Evolutionary conservation across 1,284 basidiomycete genomes (phyloP).

Genomic region (Ganoderma meredithae): DNA sequence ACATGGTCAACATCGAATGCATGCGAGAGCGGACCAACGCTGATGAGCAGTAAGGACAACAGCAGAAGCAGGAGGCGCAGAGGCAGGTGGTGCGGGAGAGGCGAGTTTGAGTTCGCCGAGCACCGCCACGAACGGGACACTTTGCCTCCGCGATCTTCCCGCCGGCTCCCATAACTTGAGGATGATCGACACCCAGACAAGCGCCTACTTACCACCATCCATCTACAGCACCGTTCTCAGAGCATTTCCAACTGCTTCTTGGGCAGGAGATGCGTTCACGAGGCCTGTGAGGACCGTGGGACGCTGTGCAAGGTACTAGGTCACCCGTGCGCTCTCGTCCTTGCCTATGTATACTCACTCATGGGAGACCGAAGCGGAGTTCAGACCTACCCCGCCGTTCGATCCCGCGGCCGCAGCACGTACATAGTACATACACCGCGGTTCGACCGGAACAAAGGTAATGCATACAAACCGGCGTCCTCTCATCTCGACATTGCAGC

Average conservation of each 20-base stretch:
- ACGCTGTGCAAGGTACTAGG: neutral
- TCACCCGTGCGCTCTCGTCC: neutral
- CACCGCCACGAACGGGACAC: neutral
- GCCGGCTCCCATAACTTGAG: neutral
- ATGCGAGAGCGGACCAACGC: neutral
- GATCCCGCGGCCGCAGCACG: too few species aligned
- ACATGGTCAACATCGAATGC: neutral
- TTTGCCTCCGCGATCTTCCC: neutral
- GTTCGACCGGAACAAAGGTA: too few species aligned
- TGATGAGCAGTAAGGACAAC: neutral
- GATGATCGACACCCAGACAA: neutral
- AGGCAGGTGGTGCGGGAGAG: too few species aligned
- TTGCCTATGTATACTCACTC: neutral
- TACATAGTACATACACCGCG: too few species aligned
- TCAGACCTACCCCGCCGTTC: too few species aligned
- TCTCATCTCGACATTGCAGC: too few species aligned
- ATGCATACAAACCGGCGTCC: too few species aligned
- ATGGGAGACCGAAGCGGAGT: neutral
- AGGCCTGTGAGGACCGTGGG: neutral
- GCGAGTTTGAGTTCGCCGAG: too few species aligned
- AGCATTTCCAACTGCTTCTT: neutral
- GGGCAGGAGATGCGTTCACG: neutral
- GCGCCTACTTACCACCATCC: neutral
- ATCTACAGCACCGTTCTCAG: neutral
- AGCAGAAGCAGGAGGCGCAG: too few species aligned